Conservation (phyloP, 2,329 filamentous ascomycete species). For the Cytospora paraplurivora region DNA sequence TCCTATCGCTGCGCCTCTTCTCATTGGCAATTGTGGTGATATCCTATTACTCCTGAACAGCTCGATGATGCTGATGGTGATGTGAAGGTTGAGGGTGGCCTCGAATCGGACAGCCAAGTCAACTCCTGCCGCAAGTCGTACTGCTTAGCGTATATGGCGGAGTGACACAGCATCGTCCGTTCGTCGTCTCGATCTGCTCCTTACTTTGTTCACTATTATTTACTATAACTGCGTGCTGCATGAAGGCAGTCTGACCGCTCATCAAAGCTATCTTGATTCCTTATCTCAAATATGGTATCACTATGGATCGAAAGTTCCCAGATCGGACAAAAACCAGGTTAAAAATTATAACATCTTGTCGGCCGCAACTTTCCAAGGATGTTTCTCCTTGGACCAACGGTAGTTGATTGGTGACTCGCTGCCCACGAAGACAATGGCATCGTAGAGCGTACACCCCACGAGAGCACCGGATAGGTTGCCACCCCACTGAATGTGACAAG, state of each 20-base stretch:
- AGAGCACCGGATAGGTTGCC: conserved; percentile 36
- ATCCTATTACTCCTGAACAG: not conserved
- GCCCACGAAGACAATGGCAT: conserved; percentile 38
- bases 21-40: not conserved
- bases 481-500: conserved; percentile 26
- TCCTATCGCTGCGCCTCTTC: not conserved
- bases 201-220: not conserved
- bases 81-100: not conserved
- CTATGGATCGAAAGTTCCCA: no score
- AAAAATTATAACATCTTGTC: not conserved
- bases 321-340: not conserved
- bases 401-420: conserved; percentile 37
- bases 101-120: not conserved
- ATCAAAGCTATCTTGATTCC: not conserved
- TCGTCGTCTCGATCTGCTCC: not conserved
- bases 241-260: not conserved
- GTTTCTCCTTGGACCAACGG: conserved; percentile 26
- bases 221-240: not conserved
- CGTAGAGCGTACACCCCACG: conserved; percentile 37
- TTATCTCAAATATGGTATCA: not conserved
- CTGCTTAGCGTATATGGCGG: not conserved
- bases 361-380: conserved; percentile 10
- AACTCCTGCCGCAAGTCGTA: not conserved
- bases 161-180: not conserved
- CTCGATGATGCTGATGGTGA: not conserved